These are phyloP conservation scores for Davidsoniella neocaledoniae DNA, from an alignment of 2,329 filamentous ascomycete genomes.

Conservation along the genomic window DNA sequence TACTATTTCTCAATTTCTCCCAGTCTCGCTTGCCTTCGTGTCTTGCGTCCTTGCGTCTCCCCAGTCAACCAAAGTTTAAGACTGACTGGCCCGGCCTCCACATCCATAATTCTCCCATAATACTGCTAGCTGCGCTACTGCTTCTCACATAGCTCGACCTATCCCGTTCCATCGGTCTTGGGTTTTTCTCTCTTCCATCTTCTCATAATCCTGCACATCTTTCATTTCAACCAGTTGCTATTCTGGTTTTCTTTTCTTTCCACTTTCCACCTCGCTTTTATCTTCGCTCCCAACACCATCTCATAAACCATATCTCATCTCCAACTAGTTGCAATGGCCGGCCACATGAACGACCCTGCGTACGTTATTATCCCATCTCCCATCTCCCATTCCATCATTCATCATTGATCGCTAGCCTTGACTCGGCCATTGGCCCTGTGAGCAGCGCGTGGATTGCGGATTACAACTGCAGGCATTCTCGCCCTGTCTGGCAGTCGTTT, in stretches of 20 bases:
- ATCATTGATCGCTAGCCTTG: slow-evolving; percentile 4
- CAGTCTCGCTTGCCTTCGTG: not conserved
- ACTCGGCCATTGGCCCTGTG: not conserved
- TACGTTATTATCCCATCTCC: slow-evolving; percentile 6
- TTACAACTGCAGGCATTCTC: slow-evolving; percentile 6
- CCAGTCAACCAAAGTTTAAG: slow-evolving; percentile 3
- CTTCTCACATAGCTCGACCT: not conserved
- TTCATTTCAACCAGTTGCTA: not conserved
- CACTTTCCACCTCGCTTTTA: slow-evolving; percentile 1
- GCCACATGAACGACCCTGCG: slow-evolving; percentile 13
- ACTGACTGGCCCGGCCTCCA: slow-evolving; percentile 6
- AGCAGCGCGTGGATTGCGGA: not conserved
- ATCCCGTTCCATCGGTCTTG: not conserved
- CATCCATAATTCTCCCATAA: not conserved
- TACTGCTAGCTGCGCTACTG: slow-evolving; percentile 8
- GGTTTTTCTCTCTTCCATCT: slow-evolving; percentile 3
- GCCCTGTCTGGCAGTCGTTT: slow-evolving; percentile 2
- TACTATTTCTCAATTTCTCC: not conserved
- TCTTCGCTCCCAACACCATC: not conserved
- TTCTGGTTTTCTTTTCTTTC: slow-evolving; percentile 8
- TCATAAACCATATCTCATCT: too few species aligned
- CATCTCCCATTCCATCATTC: slow-evolving; percentile 11
- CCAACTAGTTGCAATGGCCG: slow-evolving; percentile 10
- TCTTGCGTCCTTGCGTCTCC: not conserved
- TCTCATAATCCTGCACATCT: slow-evolving; percentile 9